Base-by-base conservation (phyloP, 495 filamentous ascomycete genomes). In the Echria macrotheca region DNA sequence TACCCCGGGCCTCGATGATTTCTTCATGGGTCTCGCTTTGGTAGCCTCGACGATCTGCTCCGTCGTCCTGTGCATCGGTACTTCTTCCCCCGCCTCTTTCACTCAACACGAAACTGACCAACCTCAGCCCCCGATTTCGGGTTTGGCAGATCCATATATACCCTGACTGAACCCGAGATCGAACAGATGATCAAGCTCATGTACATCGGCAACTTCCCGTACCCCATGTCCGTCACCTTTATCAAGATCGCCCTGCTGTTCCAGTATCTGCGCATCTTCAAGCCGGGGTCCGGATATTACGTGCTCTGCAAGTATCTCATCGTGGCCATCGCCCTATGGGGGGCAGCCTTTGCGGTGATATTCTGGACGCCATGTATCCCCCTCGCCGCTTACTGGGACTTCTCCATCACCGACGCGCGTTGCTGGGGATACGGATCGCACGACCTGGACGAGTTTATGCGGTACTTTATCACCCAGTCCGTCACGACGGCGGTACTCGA, bases 161-260 rank as follows among this genome's bases (percentile, higher is more conserved):
- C 39, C 19, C 19, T 42, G 3, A 3, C 39, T 10, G 11, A 5
- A 18, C 22, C 18, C 22, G 39, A 42, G 39, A 10, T 42, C 12
- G 28, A 31, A 12, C 28, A 12, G 12, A 6, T 31, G 12, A 31
- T 33, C 25, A 47, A 57, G 38, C 28, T 17, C n/a, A 59, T 65
- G 19, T 69, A 66, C 37, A 41, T 69, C 40, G 50, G 38, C 12
- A 66, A 63, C 44, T 57, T 50, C 12, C n/a, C 59, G 0, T 67
- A 67, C 36, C 38, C 53, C 22, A 57, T 60, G 8, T 57, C 62
- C 3, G 60, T 61, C 4, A 55, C 60, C 1, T 37, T 65, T 11
- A 63, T 69, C 51, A 69, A 69, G 38, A 50, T 64, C 18, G 59
- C 66, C 7, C 54, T 69, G 12, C 48, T 69, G 2, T 44, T 69